These are phyloP conservation scores for Ballota nigra DNA, from an alignment of 257 asterid species.

Conservation along the genomic window DNA sequence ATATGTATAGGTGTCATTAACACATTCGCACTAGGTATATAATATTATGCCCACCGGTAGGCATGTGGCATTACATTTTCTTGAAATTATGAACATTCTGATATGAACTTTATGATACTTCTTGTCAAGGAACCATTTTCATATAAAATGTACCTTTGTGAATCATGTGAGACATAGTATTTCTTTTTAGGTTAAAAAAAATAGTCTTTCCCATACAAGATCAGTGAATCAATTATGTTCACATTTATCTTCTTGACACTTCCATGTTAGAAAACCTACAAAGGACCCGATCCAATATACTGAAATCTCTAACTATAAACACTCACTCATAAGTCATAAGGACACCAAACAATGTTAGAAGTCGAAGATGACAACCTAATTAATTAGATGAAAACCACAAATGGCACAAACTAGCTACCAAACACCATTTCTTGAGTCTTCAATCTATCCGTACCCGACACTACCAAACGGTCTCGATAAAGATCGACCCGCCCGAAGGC, in stretches of 20 bases:
- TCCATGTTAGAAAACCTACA: not conserved
- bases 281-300: not conserved
- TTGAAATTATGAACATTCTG: too few species aligned
- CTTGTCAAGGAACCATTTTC: too few species aligned
- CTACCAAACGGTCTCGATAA: conserved; percentile 52
- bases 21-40: too few species aligned
- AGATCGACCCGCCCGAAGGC: conserved; percentile 70
- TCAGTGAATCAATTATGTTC: not conserved
- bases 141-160: too few species aligned
- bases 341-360: not conserved
- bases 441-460: conserved; percentile 66
- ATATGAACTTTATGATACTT: too few species aligned
- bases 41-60: too few species aligned
- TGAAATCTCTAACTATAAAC: not conserved
- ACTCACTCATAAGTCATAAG: not conserved
- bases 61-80: too few species aligned
- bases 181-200: too few species aligned
- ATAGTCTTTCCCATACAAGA: too few species aligned
- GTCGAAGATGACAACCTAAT: not conserved
- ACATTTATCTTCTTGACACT: not conserved
- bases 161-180: too few species aligned
- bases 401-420: conserved; percentile 14
- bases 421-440: conserved; percentile 62
- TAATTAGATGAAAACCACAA: not conserved
- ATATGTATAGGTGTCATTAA: too few species aligned